A percentile compares a stretch with the other conserved stretches of the same genome.
Conservation (phyloP, 208 protist genomes). For the Wallacemonas rigidus region DNA sequence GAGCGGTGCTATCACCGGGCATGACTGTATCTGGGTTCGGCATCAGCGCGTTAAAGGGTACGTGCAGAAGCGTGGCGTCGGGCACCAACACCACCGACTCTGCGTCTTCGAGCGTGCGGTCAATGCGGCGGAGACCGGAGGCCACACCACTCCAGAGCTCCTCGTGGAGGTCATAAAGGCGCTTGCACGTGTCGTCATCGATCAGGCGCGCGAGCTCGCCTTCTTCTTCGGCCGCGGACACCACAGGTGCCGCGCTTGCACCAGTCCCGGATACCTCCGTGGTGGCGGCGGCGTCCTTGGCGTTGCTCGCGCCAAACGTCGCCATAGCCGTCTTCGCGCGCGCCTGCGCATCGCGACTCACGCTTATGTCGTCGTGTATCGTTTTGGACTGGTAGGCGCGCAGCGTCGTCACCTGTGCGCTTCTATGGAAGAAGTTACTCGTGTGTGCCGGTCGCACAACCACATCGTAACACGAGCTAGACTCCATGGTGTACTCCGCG, state of each 20-base stretch:
- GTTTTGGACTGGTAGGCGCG: slow-evolving; percentile 52
- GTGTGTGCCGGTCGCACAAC: slow-evolving; percentile 67
- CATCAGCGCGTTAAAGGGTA: slow-evolving; percentile 73
- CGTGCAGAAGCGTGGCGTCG: slow-evolving; percentile 74
- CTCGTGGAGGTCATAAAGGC: slow-evolving; percentile 68
- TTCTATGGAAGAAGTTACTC: slow-evolving; percentile 57
- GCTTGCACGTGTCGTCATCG: slow-evolving; percentile 34
- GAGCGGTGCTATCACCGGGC: slow-evolving; percentile 23
- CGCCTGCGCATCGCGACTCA: slow-evolving; percentile 18
- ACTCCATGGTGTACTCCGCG: slow-evolving; percentile 77
- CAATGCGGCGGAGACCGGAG: slow-evolving; percentile 38
- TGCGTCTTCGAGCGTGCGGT: slow-evolving; percentile 38
- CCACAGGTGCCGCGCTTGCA: not conserved
- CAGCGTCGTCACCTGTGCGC: slow-evolving; percentile 63
- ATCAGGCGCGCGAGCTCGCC: slow-evolving; percentile 15
- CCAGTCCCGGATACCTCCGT: not conserved
- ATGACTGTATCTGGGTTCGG: slow-evolving; percentile 40
- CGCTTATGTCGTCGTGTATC: slow-evolving; percentile 15
- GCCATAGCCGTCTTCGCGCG: slow-evolving; percentile 9
- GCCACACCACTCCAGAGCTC: slow-evolving; percentile 79
- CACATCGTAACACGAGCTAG: slow-evolving; percentile 62
- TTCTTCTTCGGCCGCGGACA: not conserved
- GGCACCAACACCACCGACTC: slow-evolving; percentile 78
- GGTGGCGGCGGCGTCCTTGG: slow-evolving; percentile 22
- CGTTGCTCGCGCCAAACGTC: not conserved